A percentile compares a stretch with the other conserved stretches of the same genome.
These are phyloP conservation scores for Hippophae rhamnoides DNA, from an alignment of 306 rosid genomes.

Conservation along the genomic window DNA sequence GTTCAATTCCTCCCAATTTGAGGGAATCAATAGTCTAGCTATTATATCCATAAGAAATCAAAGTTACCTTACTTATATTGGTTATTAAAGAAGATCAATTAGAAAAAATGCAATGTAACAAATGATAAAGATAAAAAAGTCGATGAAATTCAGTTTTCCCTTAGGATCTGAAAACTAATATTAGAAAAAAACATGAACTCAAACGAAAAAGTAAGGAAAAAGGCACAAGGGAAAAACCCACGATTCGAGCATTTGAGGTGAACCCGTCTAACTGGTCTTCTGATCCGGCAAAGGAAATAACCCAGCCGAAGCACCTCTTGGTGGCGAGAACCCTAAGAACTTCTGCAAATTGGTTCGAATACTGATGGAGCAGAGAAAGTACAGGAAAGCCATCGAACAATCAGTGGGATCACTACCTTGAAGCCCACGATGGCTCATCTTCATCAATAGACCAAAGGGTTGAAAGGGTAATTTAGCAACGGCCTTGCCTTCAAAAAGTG, in stretches of 20 bases:
- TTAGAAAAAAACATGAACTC: too few species aligned
- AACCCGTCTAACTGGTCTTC: slow-evolving; percentile 60
- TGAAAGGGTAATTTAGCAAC: slow-evolving; percentile 80
- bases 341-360: slow-evolving; percentile 92
- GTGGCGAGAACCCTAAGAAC: slow-evolving; percentile 90
- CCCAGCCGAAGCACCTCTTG: slow-evolving; percentile 76
- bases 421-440: slow-evolving; percentile 95
- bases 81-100: too few species aligned
- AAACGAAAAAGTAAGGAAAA: too few species aligned
- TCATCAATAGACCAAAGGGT: slow-evolving; percentile 78
- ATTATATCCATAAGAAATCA: too few species aligned
- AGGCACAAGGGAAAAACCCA: too few species aligned
- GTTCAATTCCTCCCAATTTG: too few species aligned
- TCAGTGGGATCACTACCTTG: slow-evolving; percentile 83
- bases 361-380: slow-evolving; percentile 91
- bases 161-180: too few species aligned
- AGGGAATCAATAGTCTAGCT: too few species aligned
- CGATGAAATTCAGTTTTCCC: too few species aligned
- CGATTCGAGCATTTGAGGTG: not conserved
- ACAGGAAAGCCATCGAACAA: slow-evolving; percentile 92
- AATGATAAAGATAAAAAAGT: too few species aligned
- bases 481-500: slow-evolving; percentile 82
- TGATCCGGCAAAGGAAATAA: slow-evolving; percentile 96
- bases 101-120: too few species aligned
- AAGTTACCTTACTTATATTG: too few species aligned